Base-by-base conservation (phyloP, 495 filamentous ascomycete genomes). In the Ascobolus immersus region DNA sequence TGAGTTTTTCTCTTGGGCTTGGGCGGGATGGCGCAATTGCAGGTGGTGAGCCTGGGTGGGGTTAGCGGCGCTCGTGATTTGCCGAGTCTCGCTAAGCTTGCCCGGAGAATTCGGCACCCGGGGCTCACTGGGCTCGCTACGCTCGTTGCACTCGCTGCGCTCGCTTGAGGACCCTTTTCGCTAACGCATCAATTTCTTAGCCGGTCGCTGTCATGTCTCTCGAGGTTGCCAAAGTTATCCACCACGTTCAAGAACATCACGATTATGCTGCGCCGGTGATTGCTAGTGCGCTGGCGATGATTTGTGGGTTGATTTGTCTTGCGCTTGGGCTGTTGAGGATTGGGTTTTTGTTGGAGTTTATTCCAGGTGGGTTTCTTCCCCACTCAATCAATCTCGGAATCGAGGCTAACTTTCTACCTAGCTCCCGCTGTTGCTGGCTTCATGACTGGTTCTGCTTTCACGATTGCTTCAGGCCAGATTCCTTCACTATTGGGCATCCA, bases 331-430 rank as follows among this genome's bases (percentile, higher is more conserved):
- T 66, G 8, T 34, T 56, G 8, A 45, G 62, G 25, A 23, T 53
- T 17, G 62, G 62, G n/a, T 64, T 52, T 36, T 50, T 66, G 28
- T 53, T 66, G 31, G 62, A 66, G 40, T 55, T 64, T 34, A 66
- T 66, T 22, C 59, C 61, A 58, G 24, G 53, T 57, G 18, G 13
- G 33, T 21, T 17, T 7, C 9, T 10, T 14, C 3, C 5, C 1
- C 21, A 10, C 10, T 11, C 9, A 7, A 14, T 33, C 20, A 12
- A 20, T 17, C 0, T 12, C 17, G 17, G 17, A 11, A 2, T 3
- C 11, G 4, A 21, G 10, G 9, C 17, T 3, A 31, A 7, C 9
- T 22, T 21, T 27, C 18, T 14, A 23, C 28, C 28, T 20, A 47
- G 44, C 45, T 15, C 45, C 45, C 4, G 57, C 60, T 33, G 61